Evolutionary conservation across 495 filamentous ascomycete species (phyloP).

Genomic region (Halenospora varia): DNA sequence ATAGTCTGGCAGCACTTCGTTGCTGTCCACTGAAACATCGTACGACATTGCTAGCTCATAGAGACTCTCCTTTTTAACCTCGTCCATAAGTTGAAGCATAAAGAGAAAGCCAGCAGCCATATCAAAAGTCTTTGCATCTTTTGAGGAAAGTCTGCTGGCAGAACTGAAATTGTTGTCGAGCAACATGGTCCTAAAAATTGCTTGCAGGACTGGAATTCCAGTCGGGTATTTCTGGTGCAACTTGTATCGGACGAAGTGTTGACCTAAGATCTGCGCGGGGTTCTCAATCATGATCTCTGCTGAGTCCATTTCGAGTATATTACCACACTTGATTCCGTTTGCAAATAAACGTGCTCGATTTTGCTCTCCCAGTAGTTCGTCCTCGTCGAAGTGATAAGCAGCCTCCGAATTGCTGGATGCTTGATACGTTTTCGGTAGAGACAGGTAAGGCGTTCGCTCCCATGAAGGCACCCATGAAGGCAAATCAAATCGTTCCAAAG

Average conservation of each 20-base stretch:
- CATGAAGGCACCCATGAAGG: conserved; percentile 12
- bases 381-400: neutral
- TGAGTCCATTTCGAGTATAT: neutral
- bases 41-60: neutral
- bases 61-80: neutral
- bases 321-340: neutral
- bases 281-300: neutral
- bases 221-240: neutral
- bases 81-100: neutral
- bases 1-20: neutral
- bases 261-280: neutral
- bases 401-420: neutral
- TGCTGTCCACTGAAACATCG: neutral
- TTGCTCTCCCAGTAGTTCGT: neutral
- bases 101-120: neutral
- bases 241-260: neutral
- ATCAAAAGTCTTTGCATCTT: neutral
- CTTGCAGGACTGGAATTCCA: neutral
- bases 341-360: neutral
- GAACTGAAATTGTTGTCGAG: neutral
- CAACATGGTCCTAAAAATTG: neutral
- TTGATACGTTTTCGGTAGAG: neutral
- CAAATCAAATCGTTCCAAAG: neutral
- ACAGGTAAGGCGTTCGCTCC: neutral
- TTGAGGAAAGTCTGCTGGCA: neutral